phyloP scores from a whole-genome alignment of 1,284 basidiomycete genomes.

The Singerocomus inundabilis region DNA sequence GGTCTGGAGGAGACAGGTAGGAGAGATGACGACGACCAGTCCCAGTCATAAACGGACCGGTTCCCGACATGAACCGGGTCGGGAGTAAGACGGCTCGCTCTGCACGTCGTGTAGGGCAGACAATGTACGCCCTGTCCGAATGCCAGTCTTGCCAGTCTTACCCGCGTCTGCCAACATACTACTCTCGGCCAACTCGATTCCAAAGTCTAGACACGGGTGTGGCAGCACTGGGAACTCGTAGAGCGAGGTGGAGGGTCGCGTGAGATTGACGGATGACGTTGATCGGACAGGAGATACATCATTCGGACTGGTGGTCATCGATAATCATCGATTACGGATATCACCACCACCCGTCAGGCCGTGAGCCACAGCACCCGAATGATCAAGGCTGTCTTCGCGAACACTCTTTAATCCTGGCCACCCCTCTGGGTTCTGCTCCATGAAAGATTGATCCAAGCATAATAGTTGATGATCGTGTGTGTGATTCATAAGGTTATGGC shows the following conservation, averaged over 20 bases:
- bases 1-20: background rate
- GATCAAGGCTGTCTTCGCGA: background rate
- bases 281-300: background rate
- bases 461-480: conserved; percentile 1
- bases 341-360: background rate
- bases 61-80: conserved; percentile 3
- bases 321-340: background rate
- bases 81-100: background rate
- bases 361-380: background rate
- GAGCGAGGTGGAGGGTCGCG: background rate
- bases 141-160: too few relatives aligned
- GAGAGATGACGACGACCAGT: background rate
- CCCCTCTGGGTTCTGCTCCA: background rate
- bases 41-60: background rate
- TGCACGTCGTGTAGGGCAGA: background rate
- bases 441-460: background rate
- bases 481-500: background rate
- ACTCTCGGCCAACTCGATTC: background rate
- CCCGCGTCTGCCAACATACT: too few relatives aligned
- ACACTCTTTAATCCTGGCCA: background rate
- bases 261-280: background rate
- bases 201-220: background rate
- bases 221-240: background rate
- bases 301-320: background rate
- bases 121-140: too few relatives aligned